Conservation (phyloP, 495 filamentous ascomycete species). For the Aspergillus leporis region DNA sequence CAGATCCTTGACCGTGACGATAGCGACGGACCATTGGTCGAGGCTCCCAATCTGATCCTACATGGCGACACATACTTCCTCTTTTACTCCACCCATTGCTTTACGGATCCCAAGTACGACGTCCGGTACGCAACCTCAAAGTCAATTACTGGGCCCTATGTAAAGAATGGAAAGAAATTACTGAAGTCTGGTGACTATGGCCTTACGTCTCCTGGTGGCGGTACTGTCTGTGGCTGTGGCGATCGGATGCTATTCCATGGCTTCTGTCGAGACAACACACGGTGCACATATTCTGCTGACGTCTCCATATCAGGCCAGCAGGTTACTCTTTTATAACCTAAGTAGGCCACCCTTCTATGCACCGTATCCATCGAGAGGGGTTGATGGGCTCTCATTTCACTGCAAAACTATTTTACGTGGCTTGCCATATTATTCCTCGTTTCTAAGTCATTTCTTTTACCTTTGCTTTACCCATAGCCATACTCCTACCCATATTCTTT, state of each 20-base stretch:
- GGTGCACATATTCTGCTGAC: constrained; percentile 42
- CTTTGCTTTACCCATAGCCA: too few species aligned
- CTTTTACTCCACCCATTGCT: constrained; percentile 63
- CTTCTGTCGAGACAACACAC: constrained; percentile 39
- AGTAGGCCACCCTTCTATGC: neutral
- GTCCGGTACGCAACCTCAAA: constrained; percentile 53
- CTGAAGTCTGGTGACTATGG: constrained; percentile 40
- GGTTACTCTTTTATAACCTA: constrained; percentile 25
- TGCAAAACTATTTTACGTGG: neutral
- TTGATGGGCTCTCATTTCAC: neutral
- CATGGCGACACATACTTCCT: constrained; percentile 52
- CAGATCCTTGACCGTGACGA: constrained; percentile 55
- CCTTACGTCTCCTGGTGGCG: constrained; percentile 55
- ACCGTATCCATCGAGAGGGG: neutral
- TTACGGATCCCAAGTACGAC: constrained; percentile 50
- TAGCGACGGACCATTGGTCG: constrained; percentile 59
- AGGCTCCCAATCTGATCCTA: constrained; percentile 57
- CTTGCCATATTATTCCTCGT: too few species aligned
- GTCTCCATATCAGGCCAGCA: constrained; percentile 28
- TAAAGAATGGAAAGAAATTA: constrained; percentile 36
- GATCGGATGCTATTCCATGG: constrained; percentile 54
- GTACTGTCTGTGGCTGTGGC: constrained; percentile 43
- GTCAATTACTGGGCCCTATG: constrained; percentile 50
- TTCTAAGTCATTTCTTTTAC: too few species aligned
- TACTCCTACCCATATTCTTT: too few species aligned